Conservation (phyloP, 164 flowering plant genomes). For the Berberis thunbergii region DNA sequence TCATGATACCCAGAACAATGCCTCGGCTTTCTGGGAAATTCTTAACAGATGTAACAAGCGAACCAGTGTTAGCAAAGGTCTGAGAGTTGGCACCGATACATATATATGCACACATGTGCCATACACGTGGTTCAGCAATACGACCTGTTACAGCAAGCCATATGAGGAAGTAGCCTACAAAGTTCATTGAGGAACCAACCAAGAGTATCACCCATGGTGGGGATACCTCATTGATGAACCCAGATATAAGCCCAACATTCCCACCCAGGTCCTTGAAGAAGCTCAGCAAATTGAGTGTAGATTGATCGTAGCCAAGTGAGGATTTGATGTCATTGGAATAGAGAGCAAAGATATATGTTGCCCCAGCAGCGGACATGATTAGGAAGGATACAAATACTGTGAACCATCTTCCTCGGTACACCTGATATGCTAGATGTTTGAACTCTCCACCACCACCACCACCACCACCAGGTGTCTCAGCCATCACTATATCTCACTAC, state of each 20-base stretch:
- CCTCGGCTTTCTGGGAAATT: conserved; percentile 61
- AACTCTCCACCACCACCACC: no score
- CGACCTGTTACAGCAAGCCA: conserved; percentile 44
- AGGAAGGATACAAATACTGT: no score
- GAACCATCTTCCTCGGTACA: no score
- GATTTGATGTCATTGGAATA: no score
- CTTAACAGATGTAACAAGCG: conserved; percentile 45
- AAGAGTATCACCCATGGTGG: conserved; percentile 50
- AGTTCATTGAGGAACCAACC: conserved; percentile 39
- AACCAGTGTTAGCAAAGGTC: conserved; percentile 48
- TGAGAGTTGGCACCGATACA: conserved; percentile 47
- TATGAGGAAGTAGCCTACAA: conserved; percentile 46
- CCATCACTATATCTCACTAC: no score
- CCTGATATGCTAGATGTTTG: no score
- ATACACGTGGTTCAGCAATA: conserved; percentile 28
- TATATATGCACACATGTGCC: conserved; percentile 59
- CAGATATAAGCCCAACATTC: conserved; percentile 41
- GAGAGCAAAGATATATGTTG: no score
- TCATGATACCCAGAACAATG: conserved; percentile 37
- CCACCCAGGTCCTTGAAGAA: no score
- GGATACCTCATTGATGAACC: conserved; percentile 34
- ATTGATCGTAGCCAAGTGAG: no score
- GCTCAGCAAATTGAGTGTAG: no score
- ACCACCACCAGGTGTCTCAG: no score
- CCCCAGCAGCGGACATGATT: no score